Percentiles rank a stretch among this genome's conserved stretches.
phyloP scores from a whole-genome alignment of 2,329 filamentous ascomycete species.

The Pleomassaria siparia region DNA sequence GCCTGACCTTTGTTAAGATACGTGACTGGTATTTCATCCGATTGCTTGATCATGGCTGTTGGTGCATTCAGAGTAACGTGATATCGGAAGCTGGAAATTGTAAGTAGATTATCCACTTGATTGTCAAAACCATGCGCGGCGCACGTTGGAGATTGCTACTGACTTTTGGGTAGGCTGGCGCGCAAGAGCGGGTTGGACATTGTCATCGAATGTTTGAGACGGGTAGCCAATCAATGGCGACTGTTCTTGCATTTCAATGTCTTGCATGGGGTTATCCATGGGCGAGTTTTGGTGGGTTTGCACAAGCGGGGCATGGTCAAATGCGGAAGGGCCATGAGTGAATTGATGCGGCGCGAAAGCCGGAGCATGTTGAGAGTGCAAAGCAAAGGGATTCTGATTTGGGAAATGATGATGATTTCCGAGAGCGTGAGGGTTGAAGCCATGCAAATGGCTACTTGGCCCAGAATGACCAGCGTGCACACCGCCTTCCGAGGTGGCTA shows the following conservation, averaged over 20 bases:
- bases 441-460: slow-evolving; percentile 57
- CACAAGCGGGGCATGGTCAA: slow-evolving; percentile 69
- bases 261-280: slow-evolving; percentile 57
- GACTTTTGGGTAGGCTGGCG: slow-evolving; percentile 52
- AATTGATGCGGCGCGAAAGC: slow-evolving; percentile 79
- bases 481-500: slow-evolving; percentile 69
- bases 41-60: slow-evolving; percentile 91
- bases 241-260: slow-evolving; percentile 63
- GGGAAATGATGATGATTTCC: slow-evolving; percentile 53
- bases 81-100: slow-evolving; percentile 71
- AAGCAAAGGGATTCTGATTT: slow-evolving; percentile 69
- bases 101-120: slow-evolving; percentile 20
- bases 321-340: slow-evolving; percentile 76
- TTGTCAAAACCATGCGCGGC: background rate
- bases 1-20: slow-evolving; percentile 98
- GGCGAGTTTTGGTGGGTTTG: slow-evolving; percentile 67
- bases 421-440: slow-evolving; percentile 59
- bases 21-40: slow-evolving; percentile 91
- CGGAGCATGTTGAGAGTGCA: slow-evolving; percentile 49
- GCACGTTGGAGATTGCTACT: slow-evolving; percentile 20
- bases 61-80: slow-evolving; percentile 89
- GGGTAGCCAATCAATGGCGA: slow-evolving; percentile 63
- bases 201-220: slow-evolving; percentile 50
- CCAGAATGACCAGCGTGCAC: slow-evolving; percentile 60
- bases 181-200: slow-evolving; percentile 44